Evolutionary conservation across 306 rosid genomes (phyloP).

Genomic region (Vigna angularis): DNA sequence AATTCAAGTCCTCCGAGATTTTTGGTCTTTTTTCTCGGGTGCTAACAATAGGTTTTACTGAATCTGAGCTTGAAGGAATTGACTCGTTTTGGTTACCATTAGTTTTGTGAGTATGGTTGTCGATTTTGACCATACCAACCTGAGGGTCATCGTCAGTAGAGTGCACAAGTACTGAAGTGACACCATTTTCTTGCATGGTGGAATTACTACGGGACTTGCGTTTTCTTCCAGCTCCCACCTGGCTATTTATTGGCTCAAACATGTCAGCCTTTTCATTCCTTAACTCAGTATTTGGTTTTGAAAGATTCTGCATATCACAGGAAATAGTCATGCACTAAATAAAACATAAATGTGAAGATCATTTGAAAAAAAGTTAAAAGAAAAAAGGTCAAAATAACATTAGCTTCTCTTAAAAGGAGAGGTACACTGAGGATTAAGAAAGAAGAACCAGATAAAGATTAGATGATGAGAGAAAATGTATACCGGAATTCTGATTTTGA

Average conservation of each 20-base stretch:
- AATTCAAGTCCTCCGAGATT: constrained; percentile 43
- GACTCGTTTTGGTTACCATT: constrained; percentile 31
- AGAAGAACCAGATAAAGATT: neutral
- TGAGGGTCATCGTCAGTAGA: constrained; percentile 38
- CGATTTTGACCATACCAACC: constrained; percentile 2
- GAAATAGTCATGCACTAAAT: constrained; percentile 21
- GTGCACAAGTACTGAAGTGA: constrained; percentile 26
- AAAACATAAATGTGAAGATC: constrained; percentile 11
- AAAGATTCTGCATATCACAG: constrained; percentile 47
- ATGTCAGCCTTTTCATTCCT: constrained; percentile 38
- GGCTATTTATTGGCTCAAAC: constrained; percentile 41
- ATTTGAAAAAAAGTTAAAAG: neutral
- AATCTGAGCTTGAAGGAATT: constrained; percentile 31
- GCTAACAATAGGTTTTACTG: constrained; percentile 17
- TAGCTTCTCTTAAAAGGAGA: neutral
- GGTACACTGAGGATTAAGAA: neutral
- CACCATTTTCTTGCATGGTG: constrained; percentile 38
- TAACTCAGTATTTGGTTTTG: constrained; percentile 35
- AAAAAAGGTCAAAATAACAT: neutral
- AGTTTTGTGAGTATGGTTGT: constrained; percentile 24
- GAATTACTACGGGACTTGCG: constrained; percentile 22
- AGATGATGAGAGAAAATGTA: neutral
- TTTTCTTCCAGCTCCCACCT: constrained; percentile 47
- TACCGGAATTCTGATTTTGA: constrained; percentile 44
- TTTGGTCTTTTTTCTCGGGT: constrained; percentile 36